Base-by-base conservation (phyloP, 2,329 filamentous ascomycete genomes). In the Lachnellula occidentalis region DNA sequence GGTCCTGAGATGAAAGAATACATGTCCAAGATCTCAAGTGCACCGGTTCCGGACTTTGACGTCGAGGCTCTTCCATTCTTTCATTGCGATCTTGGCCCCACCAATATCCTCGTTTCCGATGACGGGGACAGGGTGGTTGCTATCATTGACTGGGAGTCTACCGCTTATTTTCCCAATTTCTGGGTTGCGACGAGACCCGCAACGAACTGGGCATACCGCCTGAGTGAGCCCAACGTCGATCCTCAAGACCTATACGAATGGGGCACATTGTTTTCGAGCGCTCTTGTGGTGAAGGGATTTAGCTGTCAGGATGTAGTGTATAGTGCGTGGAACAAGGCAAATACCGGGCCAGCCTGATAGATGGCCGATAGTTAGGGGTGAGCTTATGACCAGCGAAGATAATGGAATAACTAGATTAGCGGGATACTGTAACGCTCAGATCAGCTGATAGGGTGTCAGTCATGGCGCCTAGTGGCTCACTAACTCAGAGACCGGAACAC, bases 91-190 rank as follows among this genome's bases (percentile, higher is more conserved):
- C 55, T 59, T 51, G 52, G 55, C 27, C 58, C 55, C 17, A 48
- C 39, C 31, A 59, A 57, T 45, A 58, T 59, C 11, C 54, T 59
- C 7, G 45, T 58, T 21, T 41, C 34, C 6, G 43, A 55, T 48
- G 50, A 52, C 39, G 50, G 50, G 2, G 21, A 49, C 12, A 53
- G 41, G 19, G 45, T 59, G 11, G 42, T 8, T 24, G 52, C 43
- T 5, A 55, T 59, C 7, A 46, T 55, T 15, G 52, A 59, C 41
- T 59, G 55, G 55, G 58, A 59, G 41, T 37, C 48, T 51, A 49
- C 48, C 9, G 58, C 21, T 15, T 59, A 47, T 45, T 58, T 45
- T 19, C 58, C 52, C 2, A 24, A 17, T 36, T 59, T 53, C 22
- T 59, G 52, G 52, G 37, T 59, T 19, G 49, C 55, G 2, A 48